A percentile compares a stretch with the other conserved stretches of the same genome.
phyloP scores from a whole-genome alignment of 306 rosid genomes.

The Vigna hirtella region DNA sequence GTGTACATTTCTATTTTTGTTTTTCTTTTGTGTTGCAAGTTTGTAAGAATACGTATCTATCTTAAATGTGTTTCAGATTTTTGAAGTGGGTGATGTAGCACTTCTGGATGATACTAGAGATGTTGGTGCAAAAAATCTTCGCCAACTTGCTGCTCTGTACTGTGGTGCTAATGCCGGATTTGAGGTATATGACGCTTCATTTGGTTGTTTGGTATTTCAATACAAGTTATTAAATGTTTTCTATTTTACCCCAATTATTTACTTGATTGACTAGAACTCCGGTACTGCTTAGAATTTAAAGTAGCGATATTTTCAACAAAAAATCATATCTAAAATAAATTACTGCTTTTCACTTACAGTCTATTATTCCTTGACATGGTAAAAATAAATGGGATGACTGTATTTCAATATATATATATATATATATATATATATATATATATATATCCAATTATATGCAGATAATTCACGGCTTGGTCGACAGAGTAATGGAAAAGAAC shows the following conservation, averaged over 20 bases:
- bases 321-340: constrained; percentile 30
- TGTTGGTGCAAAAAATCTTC: constrained; percentile 84
- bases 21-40: constrained; percentile 2
- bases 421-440: neutral
- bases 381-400: constrained; percentile 4
- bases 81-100: constrained; percentile 88
- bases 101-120: constrained; percentile 74
- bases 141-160: constrained; percentile 80
- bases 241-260: neutral
- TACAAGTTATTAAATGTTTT: constrained; percentile 3
- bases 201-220: constrained; percentile 38
- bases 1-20: constrained; percentile 2
- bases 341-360: constrained; percentile 11
- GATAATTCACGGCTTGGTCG: constrained; percentile 96
- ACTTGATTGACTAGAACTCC: neutral
- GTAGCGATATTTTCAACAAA: neutral
- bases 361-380: neutral
- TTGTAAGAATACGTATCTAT: neutral
- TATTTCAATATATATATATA: neutral
- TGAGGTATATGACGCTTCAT: constrained; percentile 63
- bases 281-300: neutral
- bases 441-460: constrained; percentile 47
- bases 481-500: constrained; percentile 80
- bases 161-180: constrained; percentile 91
- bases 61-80: constrained; percentile 61